Evolutionary conservation across 2,329 filamentous ascomycete genomes (phyloP), one percentile per base, ranked within the genome.

Genomic region (Fusarium brachygibbosum): DNA sequence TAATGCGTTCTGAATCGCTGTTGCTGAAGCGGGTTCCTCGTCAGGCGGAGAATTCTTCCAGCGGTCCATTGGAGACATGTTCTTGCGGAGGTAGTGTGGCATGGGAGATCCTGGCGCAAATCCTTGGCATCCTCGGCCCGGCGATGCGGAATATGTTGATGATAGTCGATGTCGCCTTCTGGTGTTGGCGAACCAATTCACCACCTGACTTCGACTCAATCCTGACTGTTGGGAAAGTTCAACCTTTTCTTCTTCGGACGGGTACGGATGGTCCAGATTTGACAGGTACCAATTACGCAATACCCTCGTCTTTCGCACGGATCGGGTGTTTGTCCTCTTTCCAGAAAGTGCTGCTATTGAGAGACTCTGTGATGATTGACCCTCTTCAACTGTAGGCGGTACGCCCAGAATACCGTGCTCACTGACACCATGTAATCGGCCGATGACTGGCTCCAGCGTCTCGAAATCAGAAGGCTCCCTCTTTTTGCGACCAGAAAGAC

Each of bases 101-200:
- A 84, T 81, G 2, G 82, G 83, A 4, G 83, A 84, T 3, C 82
- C 82, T 1, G 78, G 76, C 12, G 75, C 76, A 65, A 78, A 78
- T 28, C 77, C 52, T 55, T 69, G 71, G 34, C 46, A 65, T 5
- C 60, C 71, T n/a, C 71, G 75, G 21, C 68, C 45, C 21, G 75
- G 76, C 6, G 74, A 73, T 21, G 75, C 75, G 37, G 73, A 37
- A 37, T 72, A 63, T 4, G 57, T 55, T 6, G 69, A 72, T 37
- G 69, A 72, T 37, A 82, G 73, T 10, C 82, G 80, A 41, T 85
- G 81, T 2, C 84, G 82, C 10, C 84, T 80, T 21, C 84, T 78
- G 1, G 83, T 83, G 66, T 86, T 86, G 23, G 83, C 80, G 66
- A 86, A 85, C 83, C 84, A 86, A 52, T 83, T 84, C 23, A 81